phyloP scores from a whole-genome alignment of 2,329 filamentous ascomycete genomes.

The Colletotrichum ledebouriae region DNA sequence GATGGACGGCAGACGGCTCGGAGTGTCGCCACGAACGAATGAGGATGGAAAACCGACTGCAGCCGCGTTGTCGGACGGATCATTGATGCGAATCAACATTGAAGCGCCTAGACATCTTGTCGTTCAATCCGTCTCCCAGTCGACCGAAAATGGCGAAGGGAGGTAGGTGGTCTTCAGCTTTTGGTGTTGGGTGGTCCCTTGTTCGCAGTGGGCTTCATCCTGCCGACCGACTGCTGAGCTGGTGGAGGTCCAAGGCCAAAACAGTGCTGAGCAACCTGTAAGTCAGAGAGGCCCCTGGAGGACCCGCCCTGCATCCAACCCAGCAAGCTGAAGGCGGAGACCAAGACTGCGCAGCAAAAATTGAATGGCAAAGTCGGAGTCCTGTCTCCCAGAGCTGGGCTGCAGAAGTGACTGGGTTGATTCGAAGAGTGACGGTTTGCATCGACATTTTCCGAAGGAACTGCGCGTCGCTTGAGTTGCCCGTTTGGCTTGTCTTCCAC shows the following conservation, averaged over 20 bases:
- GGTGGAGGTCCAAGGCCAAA: constrained; percentile 30
- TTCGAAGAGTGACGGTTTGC: constrained; percentile 30
- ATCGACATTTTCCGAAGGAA: constrained; percentile 32
- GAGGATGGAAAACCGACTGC: constrained; percentile 6
- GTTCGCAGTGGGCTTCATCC: constrained; percentile 40
- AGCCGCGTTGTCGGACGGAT: background rate
- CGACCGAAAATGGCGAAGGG: constrained; percentile 31
- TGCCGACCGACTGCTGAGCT: constrained; percentile 32
- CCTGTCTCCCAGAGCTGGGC: constrained; percentile 8
- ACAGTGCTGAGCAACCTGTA: constrained; percentile 17
- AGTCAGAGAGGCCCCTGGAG: constrained; percentile 34
- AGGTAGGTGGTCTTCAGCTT: constrained; percentile 31
- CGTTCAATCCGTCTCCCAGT: constrained; percentile 18
- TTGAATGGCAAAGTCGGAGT: constrained; percentile 28
- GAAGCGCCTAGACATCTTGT: background rate
- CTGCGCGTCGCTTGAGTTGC: constrained; percentile 24
- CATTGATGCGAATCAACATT: constrained; percentile 8
- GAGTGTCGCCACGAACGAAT: background rate
- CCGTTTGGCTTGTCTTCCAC: constrained; percentile 28
- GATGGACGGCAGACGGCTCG: constrained; percentile 2
- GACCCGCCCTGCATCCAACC: constrained; percentile 30
- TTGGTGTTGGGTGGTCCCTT: constrained; percentile 40
- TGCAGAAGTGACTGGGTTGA: constrained; percentile 25
- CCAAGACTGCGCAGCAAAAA: constrained; percentile 16
- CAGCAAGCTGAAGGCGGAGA: constrained; percentile 13